These are phyloP conservation scores for Euryodendron excelsum DNA, from an alignment of 148 eudicot genomes.

Conservation along the genomic window DNA sequence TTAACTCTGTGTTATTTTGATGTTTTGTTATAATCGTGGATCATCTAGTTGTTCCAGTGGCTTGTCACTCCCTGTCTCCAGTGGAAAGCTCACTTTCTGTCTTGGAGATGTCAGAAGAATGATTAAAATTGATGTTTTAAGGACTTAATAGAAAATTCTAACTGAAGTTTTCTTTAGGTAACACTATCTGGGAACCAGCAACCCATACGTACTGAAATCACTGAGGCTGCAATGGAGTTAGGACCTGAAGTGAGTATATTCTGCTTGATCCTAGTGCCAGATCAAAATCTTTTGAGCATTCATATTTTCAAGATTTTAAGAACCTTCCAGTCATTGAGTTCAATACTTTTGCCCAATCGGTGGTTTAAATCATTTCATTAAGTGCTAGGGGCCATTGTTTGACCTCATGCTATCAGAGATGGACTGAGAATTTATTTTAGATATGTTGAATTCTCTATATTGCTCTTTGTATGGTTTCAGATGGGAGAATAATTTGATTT, in stretches of 20 bases:
- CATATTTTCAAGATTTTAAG: too few relatives aligned
- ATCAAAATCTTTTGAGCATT: not conserved
- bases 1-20: too few relatives aligned
- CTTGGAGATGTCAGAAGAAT: not conserved
- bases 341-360: not conserved
- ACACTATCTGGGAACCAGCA: conserved; percentile 97
- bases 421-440: too few relatives aligned
- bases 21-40: not conserved
- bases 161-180: conserved; percentile 42
- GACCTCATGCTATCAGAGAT: too few relatives aligned
- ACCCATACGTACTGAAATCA: conserved; percentile 89
- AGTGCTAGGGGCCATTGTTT: too few relatives aligned
- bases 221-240: conserved; percentile 93
- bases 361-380: not conserved
- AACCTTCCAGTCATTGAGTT: too few relatives aligned
- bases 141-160: not conserved
- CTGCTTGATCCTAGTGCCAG: not conserved
- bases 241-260: conserved; percentile 60
- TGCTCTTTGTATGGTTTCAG: not conserved
- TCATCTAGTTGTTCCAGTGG: not conserved
- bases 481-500: too few relatives aligned
- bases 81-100: too few relatives aligned
- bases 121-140: not conserved
- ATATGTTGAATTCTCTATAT: not conserved
- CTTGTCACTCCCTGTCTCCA: not conserved